A percentile compares a stretch with the other conserved stretches of the same genome.
Conservation (phyloP, 148 eudicot species). For the Silene conica region DNA sequence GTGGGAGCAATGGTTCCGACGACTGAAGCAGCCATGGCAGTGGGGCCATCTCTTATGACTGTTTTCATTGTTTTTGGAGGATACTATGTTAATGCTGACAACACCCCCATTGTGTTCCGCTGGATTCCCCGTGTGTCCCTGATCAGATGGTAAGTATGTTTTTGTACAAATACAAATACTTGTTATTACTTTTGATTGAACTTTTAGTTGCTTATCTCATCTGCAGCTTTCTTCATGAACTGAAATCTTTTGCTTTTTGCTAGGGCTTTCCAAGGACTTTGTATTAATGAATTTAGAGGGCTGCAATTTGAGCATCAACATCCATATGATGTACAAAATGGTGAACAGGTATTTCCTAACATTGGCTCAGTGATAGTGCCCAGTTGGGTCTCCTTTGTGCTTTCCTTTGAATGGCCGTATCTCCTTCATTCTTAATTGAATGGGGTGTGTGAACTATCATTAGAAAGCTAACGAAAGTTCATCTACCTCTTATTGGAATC, state of each 20-base stretch:
- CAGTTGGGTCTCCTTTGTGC: neutral
- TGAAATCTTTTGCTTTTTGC: slow-evolving; percentile 9
- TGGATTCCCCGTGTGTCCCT: slow-evolving; percentile 96
- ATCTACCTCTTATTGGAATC: no score
- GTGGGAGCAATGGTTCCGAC: slow-evolving; percentile 98
- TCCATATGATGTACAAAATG: slow-evolving; percentile 77
- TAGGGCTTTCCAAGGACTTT: slow-evolving; percentile 99
- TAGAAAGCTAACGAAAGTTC: neutral
- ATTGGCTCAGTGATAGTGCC: neutral
- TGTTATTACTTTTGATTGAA: neutral
- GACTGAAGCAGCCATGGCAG: slow-evolving; percentile 94
- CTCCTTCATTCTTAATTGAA: neutral
- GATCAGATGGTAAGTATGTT: slow-evolving; percentile 72
- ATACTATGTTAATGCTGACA: slow-evolving; percentile 91
- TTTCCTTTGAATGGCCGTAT: neutral
- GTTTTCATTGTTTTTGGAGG: slow-evolving; percentile 98
- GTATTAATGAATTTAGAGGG: slow-evolving; percentile 92
- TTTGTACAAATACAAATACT: neutral
- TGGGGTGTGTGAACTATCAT: neutral
- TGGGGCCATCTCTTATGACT: slow-evolving; percentile 98
- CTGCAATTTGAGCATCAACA: slow-evolving; percentile 82
- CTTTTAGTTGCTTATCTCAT: neutral
- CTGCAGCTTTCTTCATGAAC: slow-evolving; percentile 4
- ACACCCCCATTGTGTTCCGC: slow-evolving; percentile 89
- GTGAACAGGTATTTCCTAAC: slow-evolving; percentile 67